Conservation (phyloP, 2,329 filamentous ascomycete genomes). For the Eutypella sp. region DNA sequence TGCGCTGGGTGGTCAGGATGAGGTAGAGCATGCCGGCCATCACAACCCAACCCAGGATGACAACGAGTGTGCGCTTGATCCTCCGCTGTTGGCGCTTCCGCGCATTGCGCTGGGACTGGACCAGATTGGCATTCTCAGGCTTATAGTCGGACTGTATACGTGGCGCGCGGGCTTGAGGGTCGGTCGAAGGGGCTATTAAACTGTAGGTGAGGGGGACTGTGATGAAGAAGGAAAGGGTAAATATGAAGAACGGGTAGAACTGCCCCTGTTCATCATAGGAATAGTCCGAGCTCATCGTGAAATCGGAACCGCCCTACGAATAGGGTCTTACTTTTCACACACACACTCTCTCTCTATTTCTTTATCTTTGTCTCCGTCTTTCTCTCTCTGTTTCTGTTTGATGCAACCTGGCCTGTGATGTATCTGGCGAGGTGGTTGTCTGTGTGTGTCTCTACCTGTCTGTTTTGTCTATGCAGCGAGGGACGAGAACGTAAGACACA, state of each 20-base stretch:
- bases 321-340: constrained; percentile 19
- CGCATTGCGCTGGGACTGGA: constrained; percentile 75
- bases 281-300: constrained; percentile 87
- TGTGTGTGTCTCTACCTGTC: too few relatives aligned
- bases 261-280: constrained; percentile 97
- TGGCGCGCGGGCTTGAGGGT: constrained; percentile 74
- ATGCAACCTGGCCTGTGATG: too few relatives aligned
- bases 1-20: constrained; percentile 71
- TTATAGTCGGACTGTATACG: constrained; percentile 78
- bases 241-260: constrained; percentile 98
- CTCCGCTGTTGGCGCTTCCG: constrained; percentile 87
- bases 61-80: constrained; percentile 76
- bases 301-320: constrained; percentile 25
- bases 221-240: constrained; percentile 81
- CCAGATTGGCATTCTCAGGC: constrained; percentile 76
- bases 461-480: too few relatives aligned
- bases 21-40: constrained; percentile 92
- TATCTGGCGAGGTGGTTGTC: constrained; percentile 2
- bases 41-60: constrained; percentile 70
- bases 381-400: too few relatives aligned
- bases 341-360: neutral
- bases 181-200: constrained; percentile 70
- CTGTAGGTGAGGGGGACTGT: constrained; percentile 88
- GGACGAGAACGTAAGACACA: too few relatives aligned
- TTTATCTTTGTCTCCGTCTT: too few relatives aligned